Evolutionary conservation across 2,329 filamentous ascomycete species (phyloP).

Genomic region (Lachnellula hyalina): DNA sequence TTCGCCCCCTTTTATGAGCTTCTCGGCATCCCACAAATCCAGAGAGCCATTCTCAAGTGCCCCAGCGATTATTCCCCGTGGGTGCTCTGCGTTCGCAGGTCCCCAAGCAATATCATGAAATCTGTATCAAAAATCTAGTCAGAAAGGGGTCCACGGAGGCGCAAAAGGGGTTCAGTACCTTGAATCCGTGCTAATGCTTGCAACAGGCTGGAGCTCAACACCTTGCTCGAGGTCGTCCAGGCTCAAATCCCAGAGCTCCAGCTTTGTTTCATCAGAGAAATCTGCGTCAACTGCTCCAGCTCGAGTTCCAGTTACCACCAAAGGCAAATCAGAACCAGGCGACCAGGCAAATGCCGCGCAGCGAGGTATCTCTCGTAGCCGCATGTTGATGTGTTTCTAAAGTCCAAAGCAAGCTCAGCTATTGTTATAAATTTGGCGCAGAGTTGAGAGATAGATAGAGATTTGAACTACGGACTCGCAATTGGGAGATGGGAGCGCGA

Average conservation of each 20-base stretch:
- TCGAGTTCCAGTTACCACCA: conserved; percentile 88
- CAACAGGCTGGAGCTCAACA: conserved; percentile 79
- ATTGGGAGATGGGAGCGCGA: conserved; percentile 16
- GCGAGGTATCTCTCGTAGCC: conserved; percentile 90
- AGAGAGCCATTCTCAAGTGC: conserved; percentile 91
- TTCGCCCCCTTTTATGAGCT: conserved; percentile 50
- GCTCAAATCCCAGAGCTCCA: conserved; percentile 93
- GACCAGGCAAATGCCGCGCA: conserved; percentile 98
- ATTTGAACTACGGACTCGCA: conserved; percentile 9
- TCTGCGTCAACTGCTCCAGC: conserved; percentile 94
- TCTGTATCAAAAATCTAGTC: conserved; percentile 41
- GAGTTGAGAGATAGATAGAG: conserved; percentile 3
- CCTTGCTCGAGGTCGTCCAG: conserved; percentile 71
- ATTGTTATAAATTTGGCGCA: conserved; percentile 2
- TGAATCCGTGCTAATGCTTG: conserved; percentile 80
- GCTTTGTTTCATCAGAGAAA: conserved; percentile 94
- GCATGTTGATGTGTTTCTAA: conserved; percentile 63
- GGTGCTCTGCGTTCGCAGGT: conserved; percentile 69
- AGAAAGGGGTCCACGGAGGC: neutral
- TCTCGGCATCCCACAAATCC: conserved; percentile 86
- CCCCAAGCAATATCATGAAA: conserved; percentile 98
- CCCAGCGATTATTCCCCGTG: conserved; percentile 86
- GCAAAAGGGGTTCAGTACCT: conserved; percentile 53
- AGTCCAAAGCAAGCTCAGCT: conserved; percentile 9
- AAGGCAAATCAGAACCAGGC: conserved; percentile 68